Base-by-base conservation (phyloP, 176 grass and related monocot genomes). In the Tuctoria greenei region DNA sequence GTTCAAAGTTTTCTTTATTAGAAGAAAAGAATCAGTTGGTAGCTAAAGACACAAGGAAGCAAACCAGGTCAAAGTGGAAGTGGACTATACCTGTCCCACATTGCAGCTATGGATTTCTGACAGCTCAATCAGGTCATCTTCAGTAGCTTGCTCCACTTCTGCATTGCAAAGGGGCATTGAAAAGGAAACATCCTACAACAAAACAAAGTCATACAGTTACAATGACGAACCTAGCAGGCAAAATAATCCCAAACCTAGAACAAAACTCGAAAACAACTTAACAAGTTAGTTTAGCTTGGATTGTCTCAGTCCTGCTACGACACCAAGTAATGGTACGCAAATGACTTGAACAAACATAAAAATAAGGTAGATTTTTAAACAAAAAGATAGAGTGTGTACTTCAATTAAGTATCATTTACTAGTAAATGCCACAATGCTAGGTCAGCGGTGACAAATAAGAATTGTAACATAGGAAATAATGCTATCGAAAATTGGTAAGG, bases 71-170 rank as follows among this genome's bases (percentile, higher is more conserved):
- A 73, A 72, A 44, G 16, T 42, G n/a, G 20, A 37, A 61, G 35
- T 3, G 60, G 62, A 73, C 44, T n/a, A 81, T 85, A 98, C 95
- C 91, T 98, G 86, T 54, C 95, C 91, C 25, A 98, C 55, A 66
- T 94, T 90, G 72, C 27, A 84, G 83, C 76, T 94, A 86, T 90
- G 81, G 34, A 94, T 92, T 87, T 98, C 91, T 78, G 84, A 92
- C 54, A 94, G 84, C 72, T 94, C 91, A 45, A 87, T 88, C 72
- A 98, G 79, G 62, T 97, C 94, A 73, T 93, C 95, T 18, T 91
- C 95, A 63, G 12, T 79, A 45, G 16, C 75, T 67, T 98, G 81
- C 61, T 93, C 88, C 45, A 87, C 84, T 91, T 98, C 91, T 47
- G 83, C 31, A 6, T 73, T 83, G 70, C 84, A 91, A 82, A 94